These are phyloP conservation scores for Collybia mongolica DNA, from an alignment of 768 basidiomycete species.

Conservation along the genomic window DNA sequence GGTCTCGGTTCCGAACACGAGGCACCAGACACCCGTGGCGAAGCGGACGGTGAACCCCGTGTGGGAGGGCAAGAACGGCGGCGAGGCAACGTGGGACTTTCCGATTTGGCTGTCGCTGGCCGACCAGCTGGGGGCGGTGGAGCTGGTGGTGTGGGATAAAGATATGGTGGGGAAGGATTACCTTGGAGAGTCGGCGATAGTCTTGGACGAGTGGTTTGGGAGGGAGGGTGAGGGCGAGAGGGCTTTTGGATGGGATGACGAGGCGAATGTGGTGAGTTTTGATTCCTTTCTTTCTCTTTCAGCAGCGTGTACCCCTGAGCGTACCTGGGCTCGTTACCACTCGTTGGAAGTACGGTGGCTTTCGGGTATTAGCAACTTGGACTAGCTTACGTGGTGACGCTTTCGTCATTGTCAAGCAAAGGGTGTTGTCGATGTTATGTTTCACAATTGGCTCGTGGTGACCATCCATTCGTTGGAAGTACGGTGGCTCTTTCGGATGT, in stretches of 20 bases:
- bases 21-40: conserved; percentile 71
- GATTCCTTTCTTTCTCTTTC: not conserved
- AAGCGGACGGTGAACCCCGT: conserved; percentile 72
- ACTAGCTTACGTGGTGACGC: too few species aligned
- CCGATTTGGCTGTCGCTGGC: conserved; percentile 78
- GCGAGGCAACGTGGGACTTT: conserved; percentile 89
- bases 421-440: too few species aligned
- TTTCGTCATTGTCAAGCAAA: too few species aligned
- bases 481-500: too few species aligned
- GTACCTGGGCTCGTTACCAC: too few species aligned
- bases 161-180: conserved; percentile 91
- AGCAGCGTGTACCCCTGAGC: too few species aligned
- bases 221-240: conserved; percentile 28
- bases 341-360: too few species aligned
- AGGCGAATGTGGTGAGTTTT: conserved; percentile 62
- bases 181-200: conserved; percentile 81
- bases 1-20: conserved; percentile 55
- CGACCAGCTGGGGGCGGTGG: conserved; percentile 70
- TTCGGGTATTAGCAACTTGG: too few species aligned
- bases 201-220: conserved; percentile 80
- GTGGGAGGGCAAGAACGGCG: conserved; percentile 50
- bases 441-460: too few species aligned
- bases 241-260: conserved; percentile 55
- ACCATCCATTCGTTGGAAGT: too few species aligned
- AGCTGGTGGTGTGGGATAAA: conserved; percentile 93